Base-by-base conservation (phyloP, 2,329 filamentous ascomycete genomes). In the Pyricularia pennisetigena region DNA sequence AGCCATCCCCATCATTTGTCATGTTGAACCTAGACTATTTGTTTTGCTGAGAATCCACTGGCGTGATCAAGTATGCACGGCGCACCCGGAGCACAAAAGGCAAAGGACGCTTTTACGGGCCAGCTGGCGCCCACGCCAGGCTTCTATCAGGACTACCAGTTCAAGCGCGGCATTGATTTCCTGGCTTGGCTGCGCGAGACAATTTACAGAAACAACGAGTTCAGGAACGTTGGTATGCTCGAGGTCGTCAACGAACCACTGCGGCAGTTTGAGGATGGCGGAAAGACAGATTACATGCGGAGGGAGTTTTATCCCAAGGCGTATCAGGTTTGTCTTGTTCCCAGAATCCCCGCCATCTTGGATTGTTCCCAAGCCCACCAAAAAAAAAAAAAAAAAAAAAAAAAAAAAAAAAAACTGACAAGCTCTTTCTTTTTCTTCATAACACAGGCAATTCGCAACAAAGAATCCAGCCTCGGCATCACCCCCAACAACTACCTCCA, bases 211-310 rank as follows among this genome's bases (percentile, higher is more conserved):
- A 81, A 79, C 69, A 67, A 75, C 49, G 79, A 79, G 32, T 85
- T 83, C 73, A 76, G 80, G 67, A 86, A 83, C 63, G 85, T 88
- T 29, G 85, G 85, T 68, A 87, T 86, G 82, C 74, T 88, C 54
- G 81, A 85, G 73, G 75, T 88, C 14, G 77, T 88, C 68, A 88
- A 88, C 72, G 86, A 88, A 73, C 86, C 86, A 3, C 74, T 82
- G 14, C 79, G 80, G 66, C 28, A 61, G 9, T 20, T 1, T 4
- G 70, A 70, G 59, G 74, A 79, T 65, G 71, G 71, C 6, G 35
- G 35, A 41, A 20, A 20, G 12, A 74, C 74, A 1, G 76, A 71
- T 26, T 72, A 72, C 35, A 69, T 85, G 74, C 73, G 78, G 10
- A 74, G 75, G 20, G 75, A 72, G 10, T 87, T 79, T 75, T 86